Conservation (phyloP, 306 rosid genomes). For the Crotalaria pallida region DNA sequence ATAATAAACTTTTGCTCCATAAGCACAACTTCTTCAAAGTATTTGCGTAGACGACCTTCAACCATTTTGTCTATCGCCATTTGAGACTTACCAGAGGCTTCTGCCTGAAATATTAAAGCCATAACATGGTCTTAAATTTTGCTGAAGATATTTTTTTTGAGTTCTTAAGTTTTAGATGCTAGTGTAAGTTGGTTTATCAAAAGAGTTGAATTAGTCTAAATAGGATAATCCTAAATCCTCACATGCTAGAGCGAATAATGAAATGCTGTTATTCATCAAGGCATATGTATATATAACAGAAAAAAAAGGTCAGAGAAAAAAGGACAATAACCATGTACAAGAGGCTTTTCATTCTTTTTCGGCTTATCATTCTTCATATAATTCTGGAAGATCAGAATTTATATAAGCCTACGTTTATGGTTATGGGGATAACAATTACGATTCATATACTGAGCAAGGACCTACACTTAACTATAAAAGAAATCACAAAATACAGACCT, state of each 20-base stretch:
- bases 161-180: neutral
- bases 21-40: constrained; percentile 86
- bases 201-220: constrained; percentile 6
- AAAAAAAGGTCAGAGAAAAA: neutral
- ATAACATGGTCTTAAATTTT: neutral
- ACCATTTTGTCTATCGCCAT: constrained; percentile 93
- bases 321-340: neutral
- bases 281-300: neutral
- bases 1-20: constrained; percentile 82
- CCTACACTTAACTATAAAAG: neutral
- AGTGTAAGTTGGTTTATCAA: neutral
- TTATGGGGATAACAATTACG: neutral
- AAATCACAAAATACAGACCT: constrained; percentile 68
- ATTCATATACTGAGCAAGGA: neutral
- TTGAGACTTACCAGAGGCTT: constrained; percentile 73
- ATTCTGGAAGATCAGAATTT: neutral
- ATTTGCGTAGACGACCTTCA: constrained; percentile 89
- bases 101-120: constrained; percentile 59
- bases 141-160: neutral
- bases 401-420: neutral
- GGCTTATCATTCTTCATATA: neutral
- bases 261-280: neutral
- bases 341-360: constrained; percentile 1
- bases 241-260: neutral
- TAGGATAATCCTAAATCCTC: neutral